A percentile compares a stretch with the other conserved stretches of the same genome.
Evolutionary conservation across 2,329 filamentous ascomycete species (phyloP).

Genomic region (Penicillium sp.): DNA sequence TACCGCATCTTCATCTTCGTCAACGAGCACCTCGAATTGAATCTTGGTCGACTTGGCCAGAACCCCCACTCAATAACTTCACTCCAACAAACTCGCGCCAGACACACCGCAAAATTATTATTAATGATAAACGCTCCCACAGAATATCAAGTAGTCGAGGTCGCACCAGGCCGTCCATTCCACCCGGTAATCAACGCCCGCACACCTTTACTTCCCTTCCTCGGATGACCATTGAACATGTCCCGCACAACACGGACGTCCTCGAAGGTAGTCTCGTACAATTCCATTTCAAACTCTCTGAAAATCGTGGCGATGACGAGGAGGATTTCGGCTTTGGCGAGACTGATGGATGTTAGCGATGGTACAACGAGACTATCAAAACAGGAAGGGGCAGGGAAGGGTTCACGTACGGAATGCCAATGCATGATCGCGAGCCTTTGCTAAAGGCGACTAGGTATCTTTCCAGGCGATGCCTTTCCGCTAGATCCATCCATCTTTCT

Average conservation of each 20-base stretch:
- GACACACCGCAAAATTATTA: background rate
- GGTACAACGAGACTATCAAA: background rate
- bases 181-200: slow-evolving; percentile 17
- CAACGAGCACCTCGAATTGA: no score
- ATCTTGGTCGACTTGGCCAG: no score
- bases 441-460: slow-evolving; percentile 43
- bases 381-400: no score
- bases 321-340: slow-evolving; percentile 37
- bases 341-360: slow-evolving; percentile 17
- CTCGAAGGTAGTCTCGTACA: slow-evolving; percentile 34
- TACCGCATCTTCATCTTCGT: no score
- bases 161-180: background rate
- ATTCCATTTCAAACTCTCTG: slow-evolving; percentile 32
- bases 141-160: background rate
- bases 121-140: background rate
- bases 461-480: slow-evolving; percentile 34
- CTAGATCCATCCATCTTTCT: slow-evolving; percentile 39
- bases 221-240: slow-evolving; percentile 22
- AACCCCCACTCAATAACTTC: no score
- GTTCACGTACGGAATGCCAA: slow-evolving; percentile 45
- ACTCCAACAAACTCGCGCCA: no score
- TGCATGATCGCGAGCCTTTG: slow-evolving; percentile 48
- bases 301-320: slow-evolving; percentile 32
- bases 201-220: slow-evolving; percentile 21
- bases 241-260: slow-evolving; percentile 33